Evolutionary conservation across 257 asterid species (phyloP).

Genomic region (Solanum acaule): DNA sequence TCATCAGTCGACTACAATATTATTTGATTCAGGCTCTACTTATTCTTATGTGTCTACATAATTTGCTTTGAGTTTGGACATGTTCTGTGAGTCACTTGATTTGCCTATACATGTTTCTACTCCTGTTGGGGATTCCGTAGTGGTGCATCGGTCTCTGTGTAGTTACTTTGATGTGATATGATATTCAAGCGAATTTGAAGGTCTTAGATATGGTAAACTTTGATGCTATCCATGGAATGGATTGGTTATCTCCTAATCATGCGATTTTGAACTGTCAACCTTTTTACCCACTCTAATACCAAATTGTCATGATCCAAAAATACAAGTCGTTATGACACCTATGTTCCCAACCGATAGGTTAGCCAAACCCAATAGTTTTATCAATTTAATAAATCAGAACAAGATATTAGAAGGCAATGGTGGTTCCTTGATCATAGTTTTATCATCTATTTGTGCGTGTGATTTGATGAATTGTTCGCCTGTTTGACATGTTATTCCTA

Average conservation of each 20-base stretch:
- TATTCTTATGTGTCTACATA: not conserved
- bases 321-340: not conserved
- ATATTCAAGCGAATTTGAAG: not conserved
- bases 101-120: not conserved
- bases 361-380: not conserved
- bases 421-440: not conserved
- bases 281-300: not conserved
- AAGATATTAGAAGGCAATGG: not conserved
- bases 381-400: not conserved
- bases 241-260: not conserved
- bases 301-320: not conserved
- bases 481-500: not conserved
- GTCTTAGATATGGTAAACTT: not conserved
- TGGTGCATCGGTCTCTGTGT: not conserved
- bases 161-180: not conserved
- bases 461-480: not conserved
- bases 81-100: not conserved
- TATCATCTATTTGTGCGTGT: not conserved
- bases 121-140: not conserved
- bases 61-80: not conserved
- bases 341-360: not conserved
- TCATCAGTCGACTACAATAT: not conserved
- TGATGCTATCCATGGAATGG: not conserved
- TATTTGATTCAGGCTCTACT: not conserved
- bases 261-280: not conserved